These are phyloP conservation scores for Leccinum disarticulatum DNA, from an alignment of 768 basidiomycete genomes.

Conservation along the genomic window DNA sequence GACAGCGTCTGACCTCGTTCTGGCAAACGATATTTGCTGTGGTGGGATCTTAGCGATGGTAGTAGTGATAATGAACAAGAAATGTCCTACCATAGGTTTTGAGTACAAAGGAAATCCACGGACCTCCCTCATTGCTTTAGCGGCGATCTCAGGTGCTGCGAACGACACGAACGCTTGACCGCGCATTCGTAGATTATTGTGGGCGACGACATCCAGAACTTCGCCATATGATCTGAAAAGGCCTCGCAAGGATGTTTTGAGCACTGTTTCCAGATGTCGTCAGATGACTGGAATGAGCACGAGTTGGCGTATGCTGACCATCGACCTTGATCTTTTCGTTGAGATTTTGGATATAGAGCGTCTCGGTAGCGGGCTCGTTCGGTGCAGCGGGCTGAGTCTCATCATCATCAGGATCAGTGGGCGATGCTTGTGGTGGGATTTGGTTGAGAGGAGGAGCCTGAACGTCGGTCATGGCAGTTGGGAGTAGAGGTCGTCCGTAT, in stretches of 20 bases:
- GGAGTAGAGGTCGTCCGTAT: not conserved
- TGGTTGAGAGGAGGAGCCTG: slow-evolving; percentile 32
- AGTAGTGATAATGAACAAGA: not conserved
- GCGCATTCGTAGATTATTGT: slow-evolving; percentile 93
- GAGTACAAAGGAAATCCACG: slow-evolving; percentile 93
- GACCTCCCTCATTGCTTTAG: slow-evolving; percentile 90
- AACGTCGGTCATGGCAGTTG: slow-evolving; percentile 37
- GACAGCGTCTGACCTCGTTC: slow-evolving; percentile 85
- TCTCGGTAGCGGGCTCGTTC: slow-evolving; percentile 66
- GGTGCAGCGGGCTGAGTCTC: slow-evolving; percentile 27
- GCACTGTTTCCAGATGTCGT: slow-evolving; percentile 47
- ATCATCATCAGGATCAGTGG: slow-evolving; percentile 19
- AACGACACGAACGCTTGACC: slow-evolving; percentile 99
- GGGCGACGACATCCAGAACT: slow-evolving; percentile 93
- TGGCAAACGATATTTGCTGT: slow-evolving; percentile 97
- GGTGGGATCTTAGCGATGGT: slow-evolving; percentile 2
- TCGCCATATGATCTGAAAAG: slow-evolving; percentile 94
- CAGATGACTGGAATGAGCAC: slow-evolving; percentile 7
- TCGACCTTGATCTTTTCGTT: slow-evolving; percentile 92
- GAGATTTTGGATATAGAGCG: slow-evolving; percentile 93
- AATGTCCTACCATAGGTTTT: slow-evolving; percentile 81
- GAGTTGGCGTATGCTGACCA: slow-evolving; percentile 40
- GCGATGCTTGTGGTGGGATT: slow-evolving; percentile 27
- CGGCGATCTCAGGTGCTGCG: slow-evolving; percentile 74
- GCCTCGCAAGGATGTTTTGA: slow-evolving; percentile 83